A percentile compares a stretch with the other conserved stretches of the same genome.
Conservation (phyloP, 2,329 filamentous ascomycete genomes). For the Aureobasidium namibiae region DNA sequence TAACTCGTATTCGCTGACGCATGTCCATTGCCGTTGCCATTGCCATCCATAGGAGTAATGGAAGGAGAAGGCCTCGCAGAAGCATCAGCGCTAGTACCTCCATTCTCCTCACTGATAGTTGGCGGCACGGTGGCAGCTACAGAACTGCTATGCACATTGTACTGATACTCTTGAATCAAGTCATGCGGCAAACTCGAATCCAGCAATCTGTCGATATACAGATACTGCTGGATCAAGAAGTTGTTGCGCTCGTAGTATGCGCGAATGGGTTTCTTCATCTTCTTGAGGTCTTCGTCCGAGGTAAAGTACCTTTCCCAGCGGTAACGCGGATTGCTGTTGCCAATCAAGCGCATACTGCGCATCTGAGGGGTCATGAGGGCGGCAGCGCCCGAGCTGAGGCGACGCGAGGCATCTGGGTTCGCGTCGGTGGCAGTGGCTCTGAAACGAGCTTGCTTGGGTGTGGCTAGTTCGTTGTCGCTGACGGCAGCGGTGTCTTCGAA, state of each 20-base stretch:
- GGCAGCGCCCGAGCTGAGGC: slow-evolving; percentile 34
- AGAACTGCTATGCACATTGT: slow-evolving; percentile 37
- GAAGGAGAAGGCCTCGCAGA: slow-evolving; percentile 43
- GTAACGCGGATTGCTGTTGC: slow-evolving; percentile 78
- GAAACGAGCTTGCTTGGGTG: neutral
- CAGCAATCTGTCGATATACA: slow-evolving; percentile 84
- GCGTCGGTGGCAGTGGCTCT: neutral
- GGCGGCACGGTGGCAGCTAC: slow-evolving; percentile 42
- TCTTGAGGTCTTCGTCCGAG: slow-evolving; percentile 62
- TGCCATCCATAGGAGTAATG: slow-evolving; percentile 1
- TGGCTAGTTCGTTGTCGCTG: slow-evolving; percentile 5
- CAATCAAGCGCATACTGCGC: slow-evolving; percentile 78
- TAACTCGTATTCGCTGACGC: slow-evolving; percentile 16
- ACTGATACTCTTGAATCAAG: slow-evolving; percentile 80
- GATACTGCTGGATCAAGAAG: slow-evolving; percentile 78
- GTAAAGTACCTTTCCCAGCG: slow-evolving; percentile 83
- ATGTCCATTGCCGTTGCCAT: slow-evolving; percentile 15
- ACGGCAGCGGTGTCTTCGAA: slow-evolving; percentile 11
- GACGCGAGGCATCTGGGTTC: slow-evolving; percentile 18
- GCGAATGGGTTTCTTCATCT: slow-evolving; percentile 67
- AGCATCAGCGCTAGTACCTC: slow-evolving; percentile 18
- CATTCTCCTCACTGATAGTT: slow-evolving; percentile 64
- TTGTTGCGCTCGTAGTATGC: slow-evolving; percentile 87
- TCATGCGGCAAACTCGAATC: slow-evolving; percentile 90
- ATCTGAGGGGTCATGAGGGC: slow-evolving; percentile 54